These are phyloP conservation scores for Epichloe sibirici DNA, from an alignment of 2,329 filamentous ascomycete species.

Conservation along the genomic window DNA sequence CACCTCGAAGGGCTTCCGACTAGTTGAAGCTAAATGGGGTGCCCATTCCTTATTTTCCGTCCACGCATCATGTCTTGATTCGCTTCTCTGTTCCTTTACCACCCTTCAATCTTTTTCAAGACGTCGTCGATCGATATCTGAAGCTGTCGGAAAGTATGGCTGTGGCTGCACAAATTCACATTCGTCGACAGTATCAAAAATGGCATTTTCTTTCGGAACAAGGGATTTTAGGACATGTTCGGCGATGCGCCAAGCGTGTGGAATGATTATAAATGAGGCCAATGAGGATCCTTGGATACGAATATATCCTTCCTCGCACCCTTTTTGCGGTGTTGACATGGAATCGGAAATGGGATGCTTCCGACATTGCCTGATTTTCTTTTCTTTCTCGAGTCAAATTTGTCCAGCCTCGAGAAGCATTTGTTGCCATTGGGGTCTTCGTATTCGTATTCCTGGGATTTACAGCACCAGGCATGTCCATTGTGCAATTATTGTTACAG, in stretches of 20 bases:
- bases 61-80: background rate
- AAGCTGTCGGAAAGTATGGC: background rate
- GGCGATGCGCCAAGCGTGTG: background rate
- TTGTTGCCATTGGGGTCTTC: conserved; percentile 4
- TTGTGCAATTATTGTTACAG: background rate
- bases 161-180: background rate
- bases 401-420: background rate
- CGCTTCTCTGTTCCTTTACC: background rate
- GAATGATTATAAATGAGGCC: background rate
- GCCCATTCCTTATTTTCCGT: background rate
- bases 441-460: conserved; percentile 2
- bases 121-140: background rate
- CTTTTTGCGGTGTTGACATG: too few relatives aligned
- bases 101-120: background rate
- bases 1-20: conserved; percentile 5
- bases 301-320: too few relatives aligned
- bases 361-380: too few relatives aligned
- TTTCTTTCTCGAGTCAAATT: background rate
- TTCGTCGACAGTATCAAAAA: background rate
- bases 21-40: background rate
- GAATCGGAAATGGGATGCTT: too few relatives aligned
- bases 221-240: background rate
- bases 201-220: background rate
- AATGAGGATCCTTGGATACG: background rate
- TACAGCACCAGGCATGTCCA: conserved; percentile 6